phyloP scores from a whole-genome alignment of 306 rosid genomes.

The Trichosanthes cucumerina region DNA sequence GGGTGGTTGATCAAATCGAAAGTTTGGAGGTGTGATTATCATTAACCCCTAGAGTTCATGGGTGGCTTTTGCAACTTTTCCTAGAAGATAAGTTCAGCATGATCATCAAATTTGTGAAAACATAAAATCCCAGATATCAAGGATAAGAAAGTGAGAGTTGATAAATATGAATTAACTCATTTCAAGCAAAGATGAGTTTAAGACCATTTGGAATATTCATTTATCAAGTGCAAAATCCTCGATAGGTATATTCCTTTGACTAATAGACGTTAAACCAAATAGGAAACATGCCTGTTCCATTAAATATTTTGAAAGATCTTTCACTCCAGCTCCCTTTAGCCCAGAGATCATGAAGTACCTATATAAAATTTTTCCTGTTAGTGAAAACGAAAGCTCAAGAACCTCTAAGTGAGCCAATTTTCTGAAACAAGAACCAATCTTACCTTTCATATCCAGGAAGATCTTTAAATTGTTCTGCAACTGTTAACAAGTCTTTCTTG shows the following conservation, averaged over 20 bases:
- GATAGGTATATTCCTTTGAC: not conserved
- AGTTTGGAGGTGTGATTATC: not conserved
- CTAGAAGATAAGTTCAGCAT: not conserved
- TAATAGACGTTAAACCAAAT: slow-evolving; percentile 15
- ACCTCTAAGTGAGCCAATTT: slow-evolving; percentile 1
- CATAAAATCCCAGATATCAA: not conserved
- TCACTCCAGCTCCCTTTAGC: slow-evolving; percentile 78
- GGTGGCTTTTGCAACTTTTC: not conserved
- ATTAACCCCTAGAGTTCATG: not conserved
- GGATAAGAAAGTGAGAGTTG: not conserved
- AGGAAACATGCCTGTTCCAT: slow-evolving; percentile 69
- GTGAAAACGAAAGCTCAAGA: slow-evolving; percentile 13
- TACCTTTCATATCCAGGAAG: slow-evolving; percentile 91
- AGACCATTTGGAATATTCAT: not conserved
- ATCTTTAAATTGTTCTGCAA: slow-evolving; percentile 70
- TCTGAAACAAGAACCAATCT: not conserved
- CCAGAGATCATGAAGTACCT: slow-evolving; percentile 96
- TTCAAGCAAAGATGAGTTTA: not conserved
- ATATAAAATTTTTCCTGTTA: not conserved
- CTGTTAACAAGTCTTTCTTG: slow-evolving; percentile 77
- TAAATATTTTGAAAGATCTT: slow-evolving; percentile 58
- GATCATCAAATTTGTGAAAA: not conserved
- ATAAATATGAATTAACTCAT: not conserved
- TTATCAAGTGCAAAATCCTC: not conserved
- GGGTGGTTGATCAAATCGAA: not conserved